phyloP scores from a whole-genome alignment of 306 rosid species.

The Prunus dulcis region DNA sequence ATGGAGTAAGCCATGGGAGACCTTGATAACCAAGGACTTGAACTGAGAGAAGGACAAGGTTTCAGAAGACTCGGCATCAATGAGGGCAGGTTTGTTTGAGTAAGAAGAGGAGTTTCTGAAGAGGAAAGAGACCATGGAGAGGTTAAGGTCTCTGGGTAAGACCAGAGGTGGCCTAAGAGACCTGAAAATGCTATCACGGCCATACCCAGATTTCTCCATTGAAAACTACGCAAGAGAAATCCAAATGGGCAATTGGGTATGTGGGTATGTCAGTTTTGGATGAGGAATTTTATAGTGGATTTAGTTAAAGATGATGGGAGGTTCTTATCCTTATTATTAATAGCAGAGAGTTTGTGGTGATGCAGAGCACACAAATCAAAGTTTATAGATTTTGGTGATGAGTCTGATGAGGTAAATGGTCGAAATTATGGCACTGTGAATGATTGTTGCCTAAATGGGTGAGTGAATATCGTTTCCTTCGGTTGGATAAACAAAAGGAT shows the following conservation, averaged over 20 bases:
- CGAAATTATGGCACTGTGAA: too few species aligned
- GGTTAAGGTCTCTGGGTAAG: slow-evolving; percentile 45
- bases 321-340: background rate
- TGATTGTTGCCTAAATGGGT: too few species aligned
- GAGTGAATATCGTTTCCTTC: too few species aligned
- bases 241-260: background rate
- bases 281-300: background rate
- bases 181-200: slow-evolving; percentile 70
- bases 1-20: slow-evolving; percentile 49
- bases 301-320: background rate
- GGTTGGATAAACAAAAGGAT: too few species aligned
- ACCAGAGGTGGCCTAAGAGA: slow-evolving; percentile 56
- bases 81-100: slow-evolving; percentile 55
- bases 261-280: background rate
- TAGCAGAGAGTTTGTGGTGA: background rate
- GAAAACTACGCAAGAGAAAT: background rate
- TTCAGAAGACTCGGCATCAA: slow-evolving; percentile 52
- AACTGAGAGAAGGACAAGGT: slow-evolving; percentile 48
- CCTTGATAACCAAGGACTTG: slow-evolving; percentile 40
- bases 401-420: too few species aligned
- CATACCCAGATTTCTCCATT: slow-evolving; percentile 87
- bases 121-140: slow-evolving; percentile 61
- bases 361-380: background rate
- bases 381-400: background rate
- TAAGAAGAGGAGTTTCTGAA: slow-evolving; percentile 45